Evolutionary conservation across 2,329 filamentous ascomycete species (phyloP).

Genomic region (Emmonsiellopsis sp.): DNA sequence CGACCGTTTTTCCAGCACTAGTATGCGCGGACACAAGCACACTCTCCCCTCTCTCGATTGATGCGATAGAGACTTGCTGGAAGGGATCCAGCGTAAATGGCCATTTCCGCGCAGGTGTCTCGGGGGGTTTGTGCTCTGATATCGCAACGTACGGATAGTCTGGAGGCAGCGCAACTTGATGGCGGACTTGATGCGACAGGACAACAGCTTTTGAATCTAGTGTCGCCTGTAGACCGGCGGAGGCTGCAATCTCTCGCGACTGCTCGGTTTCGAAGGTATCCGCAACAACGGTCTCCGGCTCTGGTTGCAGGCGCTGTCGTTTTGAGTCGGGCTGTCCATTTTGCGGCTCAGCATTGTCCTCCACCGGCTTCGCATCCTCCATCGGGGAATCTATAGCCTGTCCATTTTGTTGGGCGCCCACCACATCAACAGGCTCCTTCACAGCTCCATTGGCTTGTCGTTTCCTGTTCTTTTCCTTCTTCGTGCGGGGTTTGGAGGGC

Average conservation of each 20-base stretch:
- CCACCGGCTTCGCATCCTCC: constrained; percentile 10
- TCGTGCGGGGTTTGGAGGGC: constrained; percentile 27
- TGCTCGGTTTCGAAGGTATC: constrained; percentile 94
- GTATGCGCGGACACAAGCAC: constrained; percentile 96
- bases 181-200: constrained; percentile 93
- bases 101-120: constrained; percentile 73
- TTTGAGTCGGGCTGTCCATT: constrained; percentile 37
- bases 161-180: constrained; percentile 90
- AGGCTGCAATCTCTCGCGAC: constrained; percentile 78
- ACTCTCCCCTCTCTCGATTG: constrained; percentile 92
- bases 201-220: constrained; percentile 59
- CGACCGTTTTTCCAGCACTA: constrained; percentile 94
- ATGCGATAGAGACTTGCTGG: constrained; percentile 87
- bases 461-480: constrained; percentile 67
- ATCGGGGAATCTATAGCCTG: constrained; percentile 18
- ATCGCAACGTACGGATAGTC: constrained; percentile 95
- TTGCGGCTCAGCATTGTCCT: constrained; percentile 4
- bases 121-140: constrained; percentile 84
- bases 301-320: constrained; percentile 45
- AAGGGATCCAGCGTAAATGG: constrained; percentile 93
- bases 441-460: constrained; percentile 73
- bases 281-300: constrained; percentile 72
- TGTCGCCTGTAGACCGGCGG: constrained; percentile 56
- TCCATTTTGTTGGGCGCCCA: constrained; percentile 19
- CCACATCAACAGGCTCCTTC: constrained; percentile 35